Evolutionary conservation across 768 basidiomycete genomes (phyloP).

Genomic region (Asterophora parasitica): DNA sequence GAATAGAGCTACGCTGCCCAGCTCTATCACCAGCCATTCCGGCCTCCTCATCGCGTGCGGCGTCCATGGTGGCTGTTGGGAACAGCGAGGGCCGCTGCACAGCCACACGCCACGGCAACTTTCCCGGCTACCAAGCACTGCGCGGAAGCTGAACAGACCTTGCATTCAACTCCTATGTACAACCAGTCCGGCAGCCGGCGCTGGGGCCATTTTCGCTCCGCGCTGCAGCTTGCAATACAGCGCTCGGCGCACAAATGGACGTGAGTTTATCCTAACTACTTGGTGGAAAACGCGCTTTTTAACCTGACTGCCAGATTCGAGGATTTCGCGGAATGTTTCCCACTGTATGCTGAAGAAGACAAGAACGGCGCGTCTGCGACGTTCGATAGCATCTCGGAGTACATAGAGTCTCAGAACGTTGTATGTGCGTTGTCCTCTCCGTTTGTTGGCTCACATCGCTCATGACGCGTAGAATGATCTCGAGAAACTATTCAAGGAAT

Average conservation of each 20-base stretch:
- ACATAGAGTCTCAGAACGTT: slow-evolving; percentile 62
- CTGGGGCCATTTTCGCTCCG: slow-evolving; percentile 54
- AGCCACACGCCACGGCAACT: slow-evolving; percentile 12
- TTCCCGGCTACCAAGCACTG: not conserved
- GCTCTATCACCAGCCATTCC: slow-evolving; percentile 26
- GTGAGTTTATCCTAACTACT: slow-evolving; percentile 24
- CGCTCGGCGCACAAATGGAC: slow-evolving; percentile 56
- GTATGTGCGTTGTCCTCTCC: slow-evolving; percentile 27
- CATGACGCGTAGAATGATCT: slow-evolving; percentile 46
- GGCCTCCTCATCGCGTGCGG: slow-evolving; percentile 34
- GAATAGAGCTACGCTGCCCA: slow-evolving; percentile 55
- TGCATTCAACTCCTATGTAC: slow-evolving; percentile 28
- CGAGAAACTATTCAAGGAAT: slow-evolving; percentile 65
- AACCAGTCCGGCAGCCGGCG: slow-evolving; percentile 46
- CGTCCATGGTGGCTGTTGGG: slow-evolving; percentile 21
- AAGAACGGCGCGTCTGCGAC: slow-evolving; percentile 56
- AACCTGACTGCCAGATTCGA: slow-evolving; percentile 37
- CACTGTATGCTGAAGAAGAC: slow-evolving; percentile 61
- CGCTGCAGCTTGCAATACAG: slow-evolving; percentile 51
- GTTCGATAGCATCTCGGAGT: slow-evolving; percentile 63
- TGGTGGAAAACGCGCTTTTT: not conserved
- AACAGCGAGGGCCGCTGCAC: slow-evolving; percentile 6
- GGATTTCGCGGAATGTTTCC: slow-evolving; percentile 62
- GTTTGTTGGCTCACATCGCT: not conserved
- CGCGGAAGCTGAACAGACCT: too few relatives aligned